Percentiles rank a stretch among this genome's conserved stretches.
Conservation (phyloP, 2,329 filamentous ascomycete genomes). For the Penicillium occitanis region DNA sequence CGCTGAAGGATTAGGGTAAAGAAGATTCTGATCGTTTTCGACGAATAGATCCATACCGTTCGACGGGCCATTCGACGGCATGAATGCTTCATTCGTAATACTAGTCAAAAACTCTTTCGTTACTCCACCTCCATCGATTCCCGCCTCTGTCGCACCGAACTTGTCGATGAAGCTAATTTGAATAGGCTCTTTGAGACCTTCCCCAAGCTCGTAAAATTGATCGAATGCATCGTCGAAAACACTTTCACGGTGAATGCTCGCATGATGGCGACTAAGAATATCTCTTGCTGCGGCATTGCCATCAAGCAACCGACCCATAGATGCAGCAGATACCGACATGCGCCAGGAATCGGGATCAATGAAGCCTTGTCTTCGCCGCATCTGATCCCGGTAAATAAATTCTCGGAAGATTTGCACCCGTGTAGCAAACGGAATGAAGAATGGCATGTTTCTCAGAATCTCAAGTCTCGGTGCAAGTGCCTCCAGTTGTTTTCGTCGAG, state of each 20-base stretch:
- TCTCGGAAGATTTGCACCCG: slow-evolving; percentile 90
- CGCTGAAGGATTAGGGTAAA: slow-evolving; percentile 83
- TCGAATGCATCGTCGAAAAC: slow-evolving; percentile 84
- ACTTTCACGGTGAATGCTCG: slow-evolving; percentile 72
- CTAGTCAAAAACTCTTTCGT: slow-evolving; percentile 96
- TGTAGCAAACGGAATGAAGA: slow-evolving; percentile 89
- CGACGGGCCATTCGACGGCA: slow-evolving; percentile 54
- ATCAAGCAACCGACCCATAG: slow-evolving; percentile 41
- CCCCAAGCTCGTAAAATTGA: slow-evolving; percentile 77
- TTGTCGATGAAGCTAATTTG: slow-evolving; percentile 95
- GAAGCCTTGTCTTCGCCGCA: slow-evolving; percentile 65
- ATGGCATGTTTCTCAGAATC: slow-evolving; percentile 93
- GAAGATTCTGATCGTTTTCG: slow-evolving; percentile 78
- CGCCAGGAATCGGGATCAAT: slow-evolving; percentile 76
- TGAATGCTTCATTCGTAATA: slow-evolving; percentile 81
- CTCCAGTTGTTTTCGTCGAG: slow-evolving; percentile 70
- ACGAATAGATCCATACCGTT: slow-evolving; percentile 67
- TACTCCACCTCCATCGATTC: slow-evolving; percentile 94
- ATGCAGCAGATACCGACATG: slow-evolving; percentile 54
- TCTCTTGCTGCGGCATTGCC: slow-evolving; percentile 43
- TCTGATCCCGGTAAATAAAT: slow-evolving; percentile 83
- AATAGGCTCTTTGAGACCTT: slow-evolving; percentile 88
- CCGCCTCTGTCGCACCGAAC: slow-evolving; percentile 82
- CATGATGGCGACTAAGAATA: slow-evolving; percentile 63
- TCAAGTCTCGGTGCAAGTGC: slow-evolving; percentile 82